Conservation (phyloP, 345 rosid genomes). For the Salix koriyanagi region DNA sequence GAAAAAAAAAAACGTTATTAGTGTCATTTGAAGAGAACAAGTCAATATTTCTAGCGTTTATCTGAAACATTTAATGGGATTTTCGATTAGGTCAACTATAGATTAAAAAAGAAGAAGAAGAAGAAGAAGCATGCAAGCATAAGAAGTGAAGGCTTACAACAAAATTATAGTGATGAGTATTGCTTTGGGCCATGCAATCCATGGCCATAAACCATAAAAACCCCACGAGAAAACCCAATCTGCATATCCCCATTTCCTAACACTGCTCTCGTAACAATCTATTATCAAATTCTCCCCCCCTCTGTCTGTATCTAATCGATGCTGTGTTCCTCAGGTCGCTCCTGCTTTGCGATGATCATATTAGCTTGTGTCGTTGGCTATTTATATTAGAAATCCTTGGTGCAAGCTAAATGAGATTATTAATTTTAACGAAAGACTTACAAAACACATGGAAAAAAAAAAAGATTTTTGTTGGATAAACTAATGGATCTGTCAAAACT, state of each 20-base stretch:
- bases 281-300: neutral
- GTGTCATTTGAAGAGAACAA: too few relatives aligned
- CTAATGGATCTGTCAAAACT: too few relatives aligned
- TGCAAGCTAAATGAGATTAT: too few relatives aligned
- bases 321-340: neutral
- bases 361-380: neutral
- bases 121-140: neutral
- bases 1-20: too few relatives aligned
- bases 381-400: neutral
- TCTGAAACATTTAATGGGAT: neutral
- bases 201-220: neutral
- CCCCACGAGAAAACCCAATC: neutral
- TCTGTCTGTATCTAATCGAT: too few relatives aligned
- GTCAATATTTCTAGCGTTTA: neutral
- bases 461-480: too few relatives aligned
- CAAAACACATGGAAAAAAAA: too few relatives aligned
- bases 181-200: neutral
- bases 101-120: neutral
- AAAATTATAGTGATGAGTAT: slow-evolving; percentile 3
- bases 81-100: neutral
- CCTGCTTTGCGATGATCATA: neutral
- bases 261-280: neutral
- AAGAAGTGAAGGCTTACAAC: slow-evolving; percentile 7
- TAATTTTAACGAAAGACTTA: too few relatives aligned
- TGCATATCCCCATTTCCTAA: neutral